Base-by-base conservation (phyloP, 2,329 filamentous ascomycete genomes). In the Thermoascus crustaceus region DNA sequence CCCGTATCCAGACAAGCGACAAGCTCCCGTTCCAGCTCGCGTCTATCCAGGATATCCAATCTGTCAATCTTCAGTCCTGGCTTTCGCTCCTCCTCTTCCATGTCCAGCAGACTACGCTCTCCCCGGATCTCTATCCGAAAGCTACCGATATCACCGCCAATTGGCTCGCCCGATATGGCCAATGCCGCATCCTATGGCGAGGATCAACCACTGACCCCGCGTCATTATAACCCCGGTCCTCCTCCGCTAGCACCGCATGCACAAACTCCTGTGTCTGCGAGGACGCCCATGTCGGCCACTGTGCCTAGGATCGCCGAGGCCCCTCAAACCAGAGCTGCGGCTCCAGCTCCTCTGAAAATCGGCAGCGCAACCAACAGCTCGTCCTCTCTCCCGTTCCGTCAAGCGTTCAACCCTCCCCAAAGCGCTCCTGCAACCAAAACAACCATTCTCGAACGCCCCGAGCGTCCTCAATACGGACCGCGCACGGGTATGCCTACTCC, bases 131-230 rank as follows among this genome's bases (percentile, higher is more conserved):
- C 58, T 5, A 55, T 77, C 30, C 71, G 71, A 34, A 73, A 73
- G 40, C 60, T 78, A 23, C 67, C 70, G 39, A 79, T 80, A 45
- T 76, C 72, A 13, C 66, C 71, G 5, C 74, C 75, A 2, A 57
- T 76, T 24, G 55, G 55, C 20, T 67, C 66, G 1, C 64, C 66
- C 7, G 64, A 68, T 10, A 59, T 63, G 16, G 56, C 57, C 17
- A 55, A 60, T 3, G 51, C 60, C 26, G 54, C 55, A 25, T 60
- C 68, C 31, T 69, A 70, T 40, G 57, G 64, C 9, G 66, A 68
- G 14, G 66, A 61, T n/a, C 66, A 71, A n/a, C 71, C 75, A 1
- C 60, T 78, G 3, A 75, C 73, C 2, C 75, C 75, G 6, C 65
- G 73, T 26, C 60, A 69, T 43, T 76, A 76, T 55, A 68, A 68